Evolutionary conservation across 1,284 basidiomycete species (phyloP).

Genomic region (Ustilago curta): DNA sequence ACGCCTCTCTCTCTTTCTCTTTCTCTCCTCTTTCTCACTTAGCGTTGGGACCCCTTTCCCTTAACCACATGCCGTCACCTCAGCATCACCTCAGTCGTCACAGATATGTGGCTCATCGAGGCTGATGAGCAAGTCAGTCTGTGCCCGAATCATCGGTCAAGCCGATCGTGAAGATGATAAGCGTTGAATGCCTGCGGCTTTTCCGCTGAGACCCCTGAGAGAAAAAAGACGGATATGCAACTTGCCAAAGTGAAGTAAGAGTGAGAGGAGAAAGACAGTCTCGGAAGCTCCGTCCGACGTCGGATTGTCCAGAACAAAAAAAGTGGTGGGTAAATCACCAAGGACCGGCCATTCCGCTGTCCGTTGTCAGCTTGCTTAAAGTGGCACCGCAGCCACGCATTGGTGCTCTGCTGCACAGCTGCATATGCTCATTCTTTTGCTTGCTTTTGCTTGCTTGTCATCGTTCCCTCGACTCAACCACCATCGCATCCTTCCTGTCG

Average conservation of each 20-base stretch:
- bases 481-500: not conserved
- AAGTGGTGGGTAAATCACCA: not conserved
- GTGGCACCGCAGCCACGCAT: not conserved
- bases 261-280: not conserved
- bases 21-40: too few relatives aligned
- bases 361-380: too few relatives aligned
- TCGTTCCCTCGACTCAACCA: not conserved
- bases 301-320: not conserved
- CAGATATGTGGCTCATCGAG: too few relatives aligned
- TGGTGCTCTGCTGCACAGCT: constrained; percentile 6
- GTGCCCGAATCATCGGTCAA: not conserved
- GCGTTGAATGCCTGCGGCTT: not conserved
- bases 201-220: constrained; percentile 5
- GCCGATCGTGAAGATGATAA: not conserved
- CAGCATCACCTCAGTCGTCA: not conserved
- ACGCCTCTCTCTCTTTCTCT: too few relatives aligned
- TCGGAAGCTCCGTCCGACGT: constrained; percentile 1
- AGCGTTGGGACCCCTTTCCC: too few relatives aligned
- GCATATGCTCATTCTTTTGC: not conserved
- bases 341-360: constrained; percentile 8
- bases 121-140: not conserved
- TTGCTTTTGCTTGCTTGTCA: not conserved
- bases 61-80: not conserved
- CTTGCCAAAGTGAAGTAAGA: too few relatives aligned
- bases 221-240: not conserved